A percentile compares a stretch with the other conserved stretches of the same genome.
phyloP scores from a whole-genome alignment of 2,329 filamentous ascomycete genomes.

The Endocalyx cinctus region DNA sequence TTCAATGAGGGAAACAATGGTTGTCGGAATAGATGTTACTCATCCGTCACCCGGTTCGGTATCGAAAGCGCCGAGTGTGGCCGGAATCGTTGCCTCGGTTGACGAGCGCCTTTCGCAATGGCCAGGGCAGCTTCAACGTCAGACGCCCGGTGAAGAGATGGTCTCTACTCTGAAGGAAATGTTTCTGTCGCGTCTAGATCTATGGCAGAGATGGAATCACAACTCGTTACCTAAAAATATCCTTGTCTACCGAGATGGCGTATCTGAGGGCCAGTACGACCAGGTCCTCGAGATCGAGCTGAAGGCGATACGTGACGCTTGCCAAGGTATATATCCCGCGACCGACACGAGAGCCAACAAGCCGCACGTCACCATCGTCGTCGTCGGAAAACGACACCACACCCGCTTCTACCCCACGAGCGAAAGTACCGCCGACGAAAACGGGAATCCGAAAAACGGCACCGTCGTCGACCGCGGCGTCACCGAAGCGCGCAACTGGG shows the following conservation, averaged over 20 bases:
- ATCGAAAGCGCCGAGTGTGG: slow-evolving; percentile 56
- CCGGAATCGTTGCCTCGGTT: slow-evolving; percentile 62
- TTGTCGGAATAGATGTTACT: slow-evolving; percentile 69
- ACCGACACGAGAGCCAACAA: slow-evolving; percentile 38
- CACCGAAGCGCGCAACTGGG: slow-evolving; percentile 58
- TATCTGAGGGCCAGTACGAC: slow-evolving; percentile 67
- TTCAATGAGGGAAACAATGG: slow-evolving; percentile 56
- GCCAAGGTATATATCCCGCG: slow-evolving; percentile 48
- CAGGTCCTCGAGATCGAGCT: slow-evolving; percentile 55
- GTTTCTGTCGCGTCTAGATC: slow-evolving; percentile 50
- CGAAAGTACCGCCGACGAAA: slow-evolving; percentile 43
- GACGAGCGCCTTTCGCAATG: slow-evolving; percentile 59
- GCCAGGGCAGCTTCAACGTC: slow-evolving; percentile 57
- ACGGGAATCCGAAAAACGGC: slow-evolving; percentile 58
- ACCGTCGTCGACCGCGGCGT: slow-evolving; percentile 68
- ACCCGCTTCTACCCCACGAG: slow-evolving; percentile 65
- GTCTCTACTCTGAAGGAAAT: slow-evolving; percentile 54
- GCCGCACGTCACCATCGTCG: slow-evolving; percentile 58
- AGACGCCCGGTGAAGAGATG: slow-evolving; percentile 57
- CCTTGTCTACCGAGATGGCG: slow-evolving; percentile 69
- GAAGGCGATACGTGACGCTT: slow-evolving; percentile 50
- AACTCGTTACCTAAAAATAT: slow-evolving; percentile 55
- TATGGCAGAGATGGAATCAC: slow-evolving; percentile 51
- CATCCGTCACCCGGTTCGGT: slow-evolving; percentile 62
- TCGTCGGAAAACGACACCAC: slow-evolving; percentile 72